phyloP scores from a whole-genome alignment of 345 rosid genomes.

The Clausena lansium region DNA sequence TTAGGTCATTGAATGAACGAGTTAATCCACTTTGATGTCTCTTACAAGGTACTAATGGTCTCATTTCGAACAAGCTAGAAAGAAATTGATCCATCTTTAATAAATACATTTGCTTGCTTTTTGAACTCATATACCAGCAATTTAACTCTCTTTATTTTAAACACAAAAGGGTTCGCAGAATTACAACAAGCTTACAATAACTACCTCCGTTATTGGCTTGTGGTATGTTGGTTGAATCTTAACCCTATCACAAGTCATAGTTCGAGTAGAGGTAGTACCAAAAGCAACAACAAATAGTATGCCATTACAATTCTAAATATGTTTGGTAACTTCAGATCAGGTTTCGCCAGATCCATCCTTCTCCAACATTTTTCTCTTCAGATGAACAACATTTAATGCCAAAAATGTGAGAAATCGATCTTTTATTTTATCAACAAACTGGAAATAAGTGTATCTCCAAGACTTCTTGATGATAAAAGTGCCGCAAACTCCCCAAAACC shows the following conservation, averaged over 20 bases:
- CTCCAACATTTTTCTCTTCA: not conserved
- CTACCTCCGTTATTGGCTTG: no score
- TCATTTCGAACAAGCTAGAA: no score
- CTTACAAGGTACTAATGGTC: not conserved
- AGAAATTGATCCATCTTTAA: not conserved
- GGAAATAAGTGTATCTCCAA: conserved; percentile 18
- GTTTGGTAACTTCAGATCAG: not conserved
- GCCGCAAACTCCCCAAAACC: conserved; percentile 19
- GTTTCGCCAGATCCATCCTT: not conserved
- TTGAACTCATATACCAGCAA: not conserved
- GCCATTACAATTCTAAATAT: not conserved
- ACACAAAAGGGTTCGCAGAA: not conserved
- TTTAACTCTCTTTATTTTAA: not conserved
- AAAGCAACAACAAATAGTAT: no score
- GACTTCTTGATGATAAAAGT: conserved; percentile 16
- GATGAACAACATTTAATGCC: not conserved
- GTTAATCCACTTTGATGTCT: not conserved
- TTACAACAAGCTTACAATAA: not conserved
- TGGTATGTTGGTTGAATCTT: no score
- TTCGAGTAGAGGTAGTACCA: no score
- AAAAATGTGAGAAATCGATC: not conserved
- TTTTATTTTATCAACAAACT: conserved; percentile 11
- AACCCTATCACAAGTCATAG: no score
- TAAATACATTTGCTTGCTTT: no score
- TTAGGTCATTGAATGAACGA: not conserved